A percentile compares a stretch with the other conserved stretches of the same genome.
Evolutionary conservation across 1,284 basidiomycete genomes (phyloP).

Genomic region (Retiboletus flavoniger): DNA sequence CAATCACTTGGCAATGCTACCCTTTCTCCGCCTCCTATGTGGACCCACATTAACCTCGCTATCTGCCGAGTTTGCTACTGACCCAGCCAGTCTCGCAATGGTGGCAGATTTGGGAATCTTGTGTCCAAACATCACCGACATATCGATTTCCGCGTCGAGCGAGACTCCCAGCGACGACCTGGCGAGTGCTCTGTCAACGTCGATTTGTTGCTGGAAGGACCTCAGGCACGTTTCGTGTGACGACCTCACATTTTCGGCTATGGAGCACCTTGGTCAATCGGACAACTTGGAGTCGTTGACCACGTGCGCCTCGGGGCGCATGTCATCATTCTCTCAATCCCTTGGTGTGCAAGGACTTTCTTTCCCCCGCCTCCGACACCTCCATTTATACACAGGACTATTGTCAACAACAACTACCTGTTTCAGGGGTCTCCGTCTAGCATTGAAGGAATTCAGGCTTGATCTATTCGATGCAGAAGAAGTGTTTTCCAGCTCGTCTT

Average conservation of each 20-base stretch:
- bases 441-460: constrained; percentile 20
- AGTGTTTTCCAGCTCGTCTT: constrained; percentile 1
- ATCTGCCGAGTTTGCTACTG: constrained; percentile 22
- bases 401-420: constrained; percentile 15
- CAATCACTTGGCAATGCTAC: constrained; percentile 23
- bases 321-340: constrained; percentile 12
- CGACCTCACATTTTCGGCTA: constrained; percentile 18
- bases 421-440: constrained; percentile 10
- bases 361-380: constrained; percentile 16
- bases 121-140: constrained; percentile 27
- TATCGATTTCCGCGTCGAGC: constrained; percentile 19
- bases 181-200: constrained; percentile 17
- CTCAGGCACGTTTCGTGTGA: constrained; percentile 25
- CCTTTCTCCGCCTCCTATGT: constrained; percentile 27
- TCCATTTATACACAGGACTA: constrained; percentile 22
- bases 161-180: constrained; percentile 11
- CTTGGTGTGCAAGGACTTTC: neutral
- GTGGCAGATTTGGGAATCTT: constrained; percentile 15
- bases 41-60: constrained; percentile 23
- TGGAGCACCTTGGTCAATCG: constrained; percentile 20
- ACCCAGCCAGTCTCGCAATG: constrained; percentile 18
- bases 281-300: constrained; percentile 20
- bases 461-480: constrained; percentile 25
- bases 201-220: constrained; percentile 23
- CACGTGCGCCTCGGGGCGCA: constrained; percentile 11